A percentile compares a stretch with the other conserved stretches of the same genome.
Evolutionary conservation across 2,329 filamentous ascomycete genomes (phyloP).

Genomic region (Pestalotiopsis sp.): DNA sequence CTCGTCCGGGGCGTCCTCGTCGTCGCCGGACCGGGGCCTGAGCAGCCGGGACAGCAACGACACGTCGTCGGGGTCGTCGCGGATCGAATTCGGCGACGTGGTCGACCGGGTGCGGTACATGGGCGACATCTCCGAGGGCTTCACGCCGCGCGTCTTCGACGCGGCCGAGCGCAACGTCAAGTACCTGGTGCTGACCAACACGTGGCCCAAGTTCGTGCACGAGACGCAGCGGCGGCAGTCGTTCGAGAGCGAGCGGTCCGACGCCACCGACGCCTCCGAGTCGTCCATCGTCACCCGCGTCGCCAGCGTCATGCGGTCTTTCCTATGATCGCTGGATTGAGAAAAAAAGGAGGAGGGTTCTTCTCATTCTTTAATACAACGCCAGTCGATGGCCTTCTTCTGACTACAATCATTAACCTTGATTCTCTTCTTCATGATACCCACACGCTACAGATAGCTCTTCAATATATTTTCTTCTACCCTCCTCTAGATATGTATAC

Average conservation of each 20-base stretch:
- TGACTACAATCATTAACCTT: neutral
- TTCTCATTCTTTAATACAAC: neutral
- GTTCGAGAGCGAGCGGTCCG: slow-evolving; percentile 7
- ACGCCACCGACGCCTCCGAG: neutral
- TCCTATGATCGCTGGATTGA: neutral
- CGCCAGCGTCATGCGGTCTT: neutral
- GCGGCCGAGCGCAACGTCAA: slow-evolving; percentile 62
- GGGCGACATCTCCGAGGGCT: slow-evolving; percentile 48
- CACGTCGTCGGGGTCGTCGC: neutral
- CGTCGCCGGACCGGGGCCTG: slow-evolving; percentile 5
- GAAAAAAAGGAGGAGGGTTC: neutral
- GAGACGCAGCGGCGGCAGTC: slow-evolving; percentile 25
- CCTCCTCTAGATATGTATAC: neutral
- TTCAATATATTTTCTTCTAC: neutral
- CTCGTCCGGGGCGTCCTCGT: neutral
- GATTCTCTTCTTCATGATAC: neutral
- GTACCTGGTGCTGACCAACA: slow-evolving; percentile 69
- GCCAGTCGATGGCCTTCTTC: neutral
- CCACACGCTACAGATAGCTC: neutral
- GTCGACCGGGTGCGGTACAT: slow-evolving; percentile 21
- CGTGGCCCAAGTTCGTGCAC: slow-evolving; percentile 62
- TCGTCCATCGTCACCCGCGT: neutral
- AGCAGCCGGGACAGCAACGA: neutral
- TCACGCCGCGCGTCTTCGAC: slow-evolving; percentile 58
- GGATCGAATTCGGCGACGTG: slow-evolving; percentile 18